Percentiles rank a stretch among this genome's conserved stretches.
phyloP scores from a whole-genome alignment of 2,329 filamentous ascomycete species.

The Trichoderma atrobrunneum region DNA sequence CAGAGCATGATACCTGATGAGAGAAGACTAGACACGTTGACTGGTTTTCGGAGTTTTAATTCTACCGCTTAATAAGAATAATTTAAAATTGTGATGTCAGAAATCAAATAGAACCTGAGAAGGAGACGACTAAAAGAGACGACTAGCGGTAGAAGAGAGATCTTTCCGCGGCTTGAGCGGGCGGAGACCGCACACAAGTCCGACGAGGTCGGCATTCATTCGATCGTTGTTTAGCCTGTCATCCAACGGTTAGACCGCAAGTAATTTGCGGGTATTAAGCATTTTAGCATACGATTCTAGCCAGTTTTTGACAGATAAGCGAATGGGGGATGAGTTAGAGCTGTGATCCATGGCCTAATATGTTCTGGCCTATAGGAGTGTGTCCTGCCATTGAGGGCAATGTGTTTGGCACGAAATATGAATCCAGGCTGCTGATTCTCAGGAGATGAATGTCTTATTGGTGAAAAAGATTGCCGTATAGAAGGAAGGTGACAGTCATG shows the following conservation, averaged over 20 bases:
- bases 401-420: background rate
- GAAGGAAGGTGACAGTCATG: background rate
- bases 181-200: background rate
- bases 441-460: background rate
- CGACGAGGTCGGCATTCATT: background rate
- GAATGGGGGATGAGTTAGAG: background rate
- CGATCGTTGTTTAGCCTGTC: background rate
- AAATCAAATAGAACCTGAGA: fast-evolving
- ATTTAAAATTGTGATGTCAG: background rate
- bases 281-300: background rate
- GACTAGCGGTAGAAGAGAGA: background rate
- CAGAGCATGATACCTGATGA: background rate
- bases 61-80: background rate
- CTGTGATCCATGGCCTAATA: background rate
- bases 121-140: background rate
- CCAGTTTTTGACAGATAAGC: background rate
- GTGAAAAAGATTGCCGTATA: background rate
- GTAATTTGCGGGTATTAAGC: background rate
- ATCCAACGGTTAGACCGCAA: background rate
- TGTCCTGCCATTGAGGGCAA: background rate
- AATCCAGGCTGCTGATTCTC: background rate
- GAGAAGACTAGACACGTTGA: background rate
- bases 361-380: background rate
- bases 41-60: background rate
- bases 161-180: background rate